A percentile compares a stretch with the other conserved stretches of the same genome.
phyloP scores from a whole-genome alignment of 202 grass and related monocot genomes.

The Carex arenaria region DNA sequence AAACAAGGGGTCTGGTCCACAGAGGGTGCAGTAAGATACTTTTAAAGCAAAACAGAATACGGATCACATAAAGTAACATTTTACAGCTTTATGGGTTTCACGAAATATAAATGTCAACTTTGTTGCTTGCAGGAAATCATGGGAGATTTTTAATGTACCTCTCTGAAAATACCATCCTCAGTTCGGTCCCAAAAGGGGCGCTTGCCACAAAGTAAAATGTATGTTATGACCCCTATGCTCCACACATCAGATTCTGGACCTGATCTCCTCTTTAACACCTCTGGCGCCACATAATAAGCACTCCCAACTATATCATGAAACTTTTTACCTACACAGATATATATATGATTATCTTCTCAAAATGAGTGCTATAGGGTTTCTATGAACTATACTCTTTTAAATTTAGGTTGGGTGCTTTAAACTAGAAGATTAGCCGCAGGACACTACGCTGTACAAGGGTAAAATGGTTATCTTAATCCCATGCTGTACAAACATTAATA shows the following conservation, averaged over 20 bases:
- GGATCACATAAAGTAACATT: neutral
- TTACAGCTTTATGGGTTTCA: neutral
- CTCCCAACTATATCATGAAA: conserved; percentile 97
- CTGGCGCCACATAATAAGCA: conserved; percentile 97
- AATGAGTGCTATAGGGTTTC: neutral
- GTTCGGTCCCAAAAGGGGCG: conserved; percentile 99
- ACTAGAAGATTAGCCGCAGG: neutral
- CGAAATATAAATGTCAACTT: neutral
- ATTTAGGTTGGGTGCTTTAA: neutral
- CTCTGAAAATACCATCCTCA: conserved; percentile 97
- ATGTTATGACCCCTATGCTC: conserved; percentile 99
- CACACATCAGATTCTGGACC: conserved; percentile 98
- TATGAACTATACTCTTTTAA: neutral
- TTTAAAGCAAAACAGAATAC: neutral
- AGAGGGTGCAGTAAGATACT: neutral
- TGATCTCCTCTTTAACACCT: conserved; percentile 85
- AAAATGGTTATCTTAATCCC: neutral
- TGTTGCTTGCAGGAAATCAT: neutral
- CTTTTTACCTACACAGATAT: conserved; percentile 58
- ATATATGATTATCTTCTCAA: conserved; percentile 1
- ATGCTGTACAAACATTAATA: neutral
- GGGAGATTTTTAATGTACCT: conserved; percentile 38
- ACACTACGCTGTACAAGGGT: neutral
- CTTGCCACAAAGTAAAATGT: conserved; percentile 95
- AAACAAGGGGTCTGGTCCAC: neutral